These are phyloP conservation scores for Phytophthora agathidicida DNA, from an alignment of 352 stramenopile genomes.

Conservation along the genomic window DNA sequence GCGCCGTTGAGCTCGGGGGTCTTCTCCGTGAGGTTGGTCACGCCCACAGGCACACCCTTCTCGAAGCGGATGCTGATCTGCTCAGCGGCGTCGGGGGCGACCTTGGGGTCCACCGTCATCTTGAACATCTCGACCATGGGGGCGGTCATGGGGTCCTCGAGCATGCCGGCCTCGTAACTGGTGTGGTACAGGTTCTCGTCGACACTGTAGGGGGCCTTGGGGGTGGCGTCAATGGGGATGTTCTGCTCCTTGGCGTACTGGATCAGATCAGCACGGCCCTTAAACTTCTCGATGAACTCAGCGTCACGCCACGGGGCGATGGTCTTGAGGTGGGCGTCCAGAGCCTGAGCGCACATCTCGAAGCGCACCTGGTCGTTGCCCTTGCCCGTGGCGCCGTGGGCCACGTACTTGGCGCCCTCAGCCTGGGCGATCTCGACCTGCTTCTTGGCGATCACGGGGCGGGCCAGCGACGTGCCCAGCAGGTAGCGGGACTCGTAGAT, in stretches of 20 bases:
- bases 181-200: slow-evolving; percentile 99
- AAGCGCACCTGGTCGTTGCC: slow-evolving; percentile 99
- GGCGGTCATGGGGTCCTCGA: slow-evolving; percentile 95
- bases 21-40: slow-evolving; percentile 89
- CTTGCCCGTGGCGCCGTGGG: slow-evolving; percentile 98
- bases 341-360: slow-evolving; percentile 97
- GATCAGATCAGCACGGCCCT: slow-evolving; percentile 96
- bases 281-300: slow-evolving; percentile 99
- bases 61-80: slow-evolving; percentile 95
- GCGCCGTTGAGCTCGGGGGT: slow-evolving; percentile 91
- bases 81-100: slow-evolving; percentile 91
- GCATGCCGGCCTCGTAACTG: slow-evolving; percentile 96
- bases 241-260: slow-evolving; percentile 97
- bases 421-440: slow-evolving; percentile 93
- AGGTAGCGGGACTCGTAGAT: slow-evolving; percentile 99
- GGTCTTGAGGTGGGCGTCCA: slow-evolving; percentile 96
- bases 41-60: slow-evolving; percentile 94
- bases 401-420: slow-evolving; percentile 93
- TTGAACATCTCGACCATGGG: slow-evolving; percentile 98
- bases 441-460: slow-evolving; percentile 98
- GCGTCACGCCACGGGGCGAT: slow-evolving; percentile 98
- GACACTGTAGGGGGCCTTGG: slow-evolving; percentile 98
- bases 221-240: slow-evolving; percentile 97
- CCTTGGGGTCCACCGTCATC: slow-evolving; percentile 97
- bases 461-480: slow-evolving; percentile 97